Evolutionary conservation across 768 basidiomycete species (phyloP).

Genomic region (Amanita thiersii): DNA sequence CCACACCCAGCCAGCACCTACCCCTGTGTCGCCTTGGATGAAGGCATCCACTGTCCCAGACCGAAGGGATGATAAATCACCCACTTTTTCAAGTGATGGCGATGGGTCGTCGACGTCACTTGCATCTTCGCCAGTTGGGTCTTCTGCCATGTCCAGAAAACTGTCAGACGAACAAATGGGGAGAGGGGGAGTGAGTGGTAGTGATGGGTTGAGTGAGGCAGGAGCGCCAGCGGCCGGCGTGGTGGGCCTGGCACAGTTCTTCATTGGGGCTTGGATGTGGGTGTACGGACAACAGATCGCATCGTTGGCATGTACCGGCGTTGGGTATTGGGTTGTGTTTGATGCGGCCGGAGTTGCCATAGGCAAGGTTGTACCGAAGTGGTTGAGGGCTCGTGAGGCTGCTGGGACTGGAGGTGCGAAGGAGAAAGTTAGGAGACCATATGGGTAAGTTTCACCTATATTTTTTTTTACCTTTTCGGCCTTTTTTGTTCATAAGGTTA

Average conservation of each 20-base stretch:
- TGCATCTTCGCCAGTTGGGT: not conserved
- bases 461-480: constrained; percentile 5
- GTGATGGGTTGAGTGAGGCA: too few relatives aligned
- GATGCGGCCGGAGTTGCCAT: constrained; percentile 78
- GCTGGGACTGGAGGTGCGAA: constrained; percentile 13
- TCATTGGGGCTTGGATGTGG: constrained; percentile 75
- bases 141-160: too few relatives aligned
- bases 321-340: constrained; percentile 96
- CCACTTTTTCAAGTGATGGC: not conserved
- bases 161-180: too few relatives aligned
- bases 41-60: constrained; percentile 36
- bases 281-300: constrained; percentile 83
- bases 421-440: constrained; percentile 55
- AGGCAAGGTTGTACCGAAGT: constrained; percentile 34
- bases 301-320: constrained; percentile 78
- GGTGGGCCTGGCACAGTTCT: constrained; percentile 39
- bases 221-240: constrained; percentile 9
- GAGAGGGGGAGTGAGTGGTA: too few relatives aligned
- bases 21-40: constrained; percentile 58
- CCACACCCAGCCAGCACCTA: constrained; percentile 51
- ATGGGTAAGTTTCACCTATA: constrained; percentile 20
- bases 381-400: constrained; percentile 22
- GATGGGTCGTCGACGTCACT: constrained; percentile 1
- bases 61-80: not conserved
- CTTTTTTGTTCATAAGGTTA: not conserved